Base-by-base conservation (phyloP, 305 asterid species). In the Fraxinus dipetala region DNA sequence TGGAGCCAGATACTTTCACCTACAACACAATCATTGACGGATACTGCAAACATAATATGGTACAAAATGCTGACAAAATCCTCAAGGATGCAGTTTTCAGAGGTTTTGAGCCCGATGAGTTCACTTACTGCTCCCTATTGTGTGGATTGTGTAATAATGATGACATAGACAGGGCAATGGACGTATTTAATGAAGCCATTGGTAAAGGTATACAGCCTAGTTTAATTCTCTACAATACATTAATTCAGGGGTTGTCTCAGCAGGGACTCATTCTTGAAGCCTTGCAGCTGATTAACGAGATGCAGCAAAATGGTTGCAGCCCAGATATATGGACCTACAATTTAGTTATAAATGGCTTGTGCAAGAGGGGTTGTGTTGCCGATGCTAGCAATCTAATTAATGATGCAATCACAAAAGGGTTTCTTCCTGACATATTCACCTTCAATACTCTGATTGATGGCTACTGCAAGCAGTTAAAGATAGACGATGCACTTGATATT, bases 401-500 rank as follows among this genome's bases (percentile, higher is more conserved):
- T 82, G 91, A 88, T 86, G 97, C 92, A 67, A 85, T 90, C 83
- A 74, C 84, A 75, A 89, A 90, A 85, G 98, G 97, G 83, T 70
- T 89, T 73, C 80, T 87, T 86, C 98, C 97, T 20, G 98, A 94
- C 84, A 89, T 94, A 84, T 96, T 92, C 89, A 92, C 97, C 67
- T 94, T 93, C 85, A 96, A 96, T 85, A 96, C 97, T 51, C 85
- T 96, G 88, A 92, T 96, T 65, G 97, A 92, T 84, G 98, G 99
- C 36, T 92, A 89, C 83, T 93, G 95, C 87, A 96, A 96, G 81
- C 93, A 92, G 87, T 91, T 86, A 72, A 93, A 92, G 88, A 88
- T 94, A 84, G 89, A 84, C 10, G 87, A 88, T 79, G 97, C 96
- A 4, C 94, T 94, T 78, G 95, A 84, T 81, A 85, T 94, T 81